These are phyloP conservation scores for Ophiostoma fasciatum DNA, from an alignment of 2,329 filamentous ascomycete genomes.

Conservation along the genomic window DNA sequence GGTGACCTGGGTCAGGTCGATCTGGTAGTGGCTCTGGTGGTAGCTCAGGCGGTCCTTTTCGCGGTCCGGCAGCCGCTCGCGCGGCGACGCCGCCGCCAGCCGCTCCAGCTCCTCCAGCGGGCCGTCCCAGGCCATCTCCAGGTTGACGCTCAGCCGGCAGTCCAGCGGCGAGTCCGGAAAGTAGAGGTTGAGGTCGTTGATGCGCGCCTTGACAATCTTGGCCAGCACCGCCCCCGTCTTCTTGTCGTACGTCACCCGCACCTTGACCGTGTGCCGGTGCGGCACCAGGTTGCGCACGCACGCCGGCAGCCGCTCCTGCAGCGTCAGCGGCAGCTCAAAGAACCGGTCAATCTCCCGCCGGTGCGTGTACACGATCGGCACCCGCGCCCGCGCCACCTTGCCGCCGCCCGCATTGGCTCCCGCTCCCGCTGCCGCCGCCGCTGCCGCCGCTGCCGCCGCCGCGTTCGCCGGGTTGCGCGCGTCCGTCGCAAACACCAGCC, in stretches of 20 bases:
- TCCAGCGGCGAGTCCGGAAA: slow-evolving; percentile 68
- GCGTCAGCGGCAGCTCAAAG: slow-evolving; percentile 52
- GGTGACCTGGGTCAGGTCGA: slow-evolving; percentile 87
- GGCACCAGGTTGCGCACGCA: slow-evolving; percentile 47
- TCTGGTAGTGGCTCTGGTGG: slow-evolving; percentile 69
- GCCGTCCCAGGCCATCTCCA: slow-evolving; percentile 81
- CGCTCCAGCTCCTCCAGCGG: slow-evolving; percentile 41
- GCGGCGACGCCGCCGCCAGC: slow-evolving; percentile 19
- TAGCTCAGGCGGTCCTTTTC: slow-evolving; percentile 89
- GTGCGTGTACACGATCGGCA: slow-evolving; percentile 66
- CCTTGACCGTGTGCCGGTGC: slow-evolving; percentile 40
- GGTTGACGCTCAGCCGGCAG: slow-evolving; percentile 84
- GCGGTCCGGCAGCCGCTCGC: slow-evolving; percentile 40
- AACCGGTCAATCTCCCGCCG: slow-evolving; percentile 78
- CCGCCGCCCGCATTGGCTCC: too few species aligned
- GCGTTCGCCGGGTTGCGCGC: slow-evolving; percentile 33
- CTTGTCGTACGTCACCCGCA: slow-evolving; percentile 65
- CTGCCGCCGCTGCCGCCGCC: too few species aligned
- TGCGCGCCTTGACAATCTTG: slow-evolving; percentile 83
- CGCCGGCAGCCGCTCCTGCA: slow-evolving; percentile 46
- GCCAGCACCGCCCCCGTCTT: slow-evolving; percentile 51
- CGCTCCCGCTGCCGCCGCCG: too few species aligned
- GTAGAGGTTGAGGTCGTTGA: slow-evolving; percentile 77
- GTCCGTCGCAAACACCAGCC: slow-evolving; percentile 42
- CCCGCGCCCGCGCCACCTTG: slow-evolving; percentile 29